These are phyloP conservation scores for Terana coerulea DNA, from an alignment of 768 basidiomycete species.

Conservation along the genomic window DNA sequence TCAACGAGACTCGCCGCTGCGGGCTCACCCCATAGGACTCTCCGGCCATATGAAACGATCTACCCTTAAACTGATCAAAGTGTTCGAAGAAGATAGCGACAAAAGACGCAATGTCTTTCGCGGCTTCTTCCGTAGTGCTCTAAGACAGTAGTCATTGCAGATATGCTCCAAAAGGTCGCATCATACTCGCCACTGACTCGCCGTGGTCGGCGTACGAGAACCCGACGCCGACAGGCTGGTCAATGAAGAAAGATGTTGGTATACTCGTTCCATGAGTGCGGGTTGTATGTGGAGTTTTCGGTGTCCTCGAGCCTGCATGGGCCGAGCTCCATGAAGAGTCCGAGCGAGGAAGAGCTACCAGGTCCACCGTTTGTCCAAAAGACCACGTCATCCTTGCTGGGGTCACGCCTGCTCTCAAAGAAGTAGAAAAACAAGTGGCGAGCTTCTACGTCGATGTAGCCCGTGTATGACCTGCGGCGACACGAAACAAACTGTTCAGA, in stretches of 20 bases:
- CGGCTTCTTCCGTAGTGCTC: constrained; percentile 62
- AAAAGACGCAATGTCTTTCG: constrained; percentile 65
- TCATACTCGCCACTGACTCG: constrained; percentile 43
- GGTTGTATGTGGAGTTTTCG: constrained; percentile 29
- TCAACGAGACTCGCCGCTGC: neutral
- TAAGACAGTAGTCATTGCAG: constrained; percentile 26
- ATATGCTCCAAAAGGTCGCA: too few relatives aligned
- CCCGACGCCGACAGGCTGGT: constrained; percentile 29
- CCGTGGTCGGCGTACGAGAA: constrained; percentile 48
- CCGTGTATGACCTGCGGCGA: constrained; percentile 53
- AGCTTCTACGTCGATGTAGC: constrained; percentile 67
- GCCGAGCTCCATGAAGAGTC: constrained; percentile 49
- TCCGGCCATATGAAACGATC: constrained; percentile 35
- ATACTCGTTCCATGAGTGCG: constrained; percentile 60
- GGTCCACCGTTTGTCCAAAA: constrained; percentile 36
- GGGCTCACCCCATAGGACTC: constrained; percentile 41
- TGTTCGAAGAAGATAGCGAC: constrained; percentile 67
- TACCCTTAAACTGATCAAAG: constrained; percentile 62
- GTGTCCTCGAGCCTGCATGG: neutral
- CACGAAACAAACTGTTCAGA: neutral
- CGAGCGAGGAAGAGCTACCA: constrained; percentile 26
- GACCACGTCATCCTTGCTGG: constrained; percentile 28
- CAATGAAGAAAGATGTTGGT: constrained; percentile 49
- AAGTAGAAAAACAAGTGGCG: constrained; percentile 45
- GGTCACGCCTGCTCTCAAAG: constrained; percentile 41